Percentiles rank a stretch among this genome's conserved stretches.
Conservation (phyloP, 345 rosid species). For the Hypericum androsaemum region DNA sequence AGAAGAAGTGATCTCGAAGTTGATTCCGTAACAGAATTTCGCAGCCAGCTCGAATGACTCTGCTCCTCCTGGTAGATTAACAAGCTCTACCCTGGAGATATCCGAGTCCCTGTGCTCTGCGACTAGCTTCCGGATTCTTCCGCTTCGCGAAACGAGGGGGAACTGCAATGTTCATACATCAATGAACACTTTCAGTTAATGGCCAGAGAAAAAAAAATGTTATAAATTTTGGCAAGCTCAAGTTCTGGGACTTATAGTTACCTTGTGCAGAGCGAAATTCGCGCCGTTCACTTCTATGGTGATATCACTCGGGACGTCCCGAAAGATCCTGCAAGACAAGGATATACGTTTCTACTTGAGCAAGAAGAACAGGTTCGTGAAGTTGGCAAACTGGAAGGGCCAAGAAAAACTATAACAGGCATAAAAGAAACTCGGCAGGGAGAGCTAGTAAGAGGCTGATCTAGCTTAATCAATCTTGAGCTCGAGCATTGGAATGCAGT, state of each 20-base stretch:
- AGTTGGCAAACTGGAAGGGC: not conserved
- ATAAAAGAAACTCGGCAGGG: too few species aligned
- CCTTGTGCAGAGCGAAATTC: slow-evolving; percentile 80
- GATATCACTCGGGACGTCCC: slow-evolving; percentile 90
- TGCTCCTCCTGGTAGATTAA: slow-evolving; percentile 83
- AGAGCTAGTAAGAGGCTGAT: too few species aligned
- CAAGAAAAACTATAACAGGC: too few species aligned
- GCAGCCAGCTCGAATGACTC: slow-evolving; percentile 83
- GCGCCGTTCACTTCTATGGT: slow-evolving; percentile 76
- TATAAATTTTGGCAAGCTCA: too few species aligned
- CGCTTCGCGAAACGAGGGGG: slow-evolving; percentile 86
- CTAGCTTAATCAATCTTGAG: too few species aligned
- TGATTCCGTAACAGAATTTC: slow-evolving; percentile 84
- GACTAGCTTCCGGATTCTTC: slow-evolving; percentile 67
- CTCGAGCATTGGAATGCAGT: too few species aligned
- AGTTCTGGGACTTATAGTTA: not conserved
- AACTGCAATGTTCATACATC: slow-evolving; percentile 42
- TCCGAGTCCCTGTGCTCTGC: slow-evolving; percentile 86
- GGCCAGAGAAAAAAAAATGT: too few species aligned
- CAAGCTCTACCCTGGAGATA: slow-evolving; percentile 81
- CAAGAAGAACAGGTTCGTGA: too few species aligned
- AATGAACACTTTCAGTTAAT: too few species aligned
- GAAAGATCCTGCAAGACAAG: slow-evolving; percentile 54
- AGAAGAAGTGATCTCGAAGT: slow-evolving; percentile 73
- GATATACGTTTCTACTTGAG: not conserved